Conservation (phyloP, 345 rosid genomes). For the Eucalyptus curtisii region DNA sequence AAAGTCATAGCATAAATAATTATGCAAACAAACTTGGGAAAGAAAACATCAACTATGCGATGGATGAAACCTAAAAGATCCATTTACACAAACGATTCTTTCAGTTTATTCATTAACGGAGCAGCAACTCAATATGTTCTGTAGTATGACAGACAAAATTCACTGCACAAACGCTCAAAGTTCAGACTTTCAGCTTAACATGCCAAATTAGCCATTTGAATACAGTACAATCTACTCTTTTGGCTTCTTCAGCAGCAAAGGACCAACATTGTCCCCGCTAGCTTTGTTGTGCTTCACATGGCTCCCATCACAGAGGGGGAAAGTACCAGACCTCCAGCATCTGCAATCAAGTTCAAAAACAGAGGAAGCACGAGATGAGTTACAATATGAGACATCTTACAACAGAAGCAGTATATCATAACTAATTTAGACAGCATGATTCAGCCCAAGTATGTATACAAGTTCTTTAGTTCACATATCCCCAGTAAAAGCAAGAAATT, state of each 20-base stretch:
- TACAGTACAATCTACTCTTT: background rate
- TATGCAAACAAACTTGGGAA: background rate
- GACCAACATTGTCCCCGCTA: slow-evolving; percentile 87
- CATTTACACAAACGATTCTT: background rate
- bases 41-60: background rate
- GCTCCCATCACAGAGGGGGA: slow-evolving; percentile 83
- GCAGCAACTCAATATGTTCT: background rate
- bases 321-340: slow-evolving; percentile 92
- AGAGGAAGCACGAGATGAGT: background rate
- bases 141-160: background rate
- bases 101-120: background rate
- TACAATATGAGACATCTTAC: background rate
- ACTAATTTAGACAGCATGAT: background rate
- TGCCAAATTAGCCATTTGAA: background rate
- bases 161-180: background rate
- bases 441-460: background rate
- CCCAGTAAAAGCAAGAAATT: background rate
- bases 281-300: slow-evolving; percentile 97
- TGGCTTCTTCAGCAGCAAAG: slow-evolving; percentile 52
- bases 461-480: background rate
- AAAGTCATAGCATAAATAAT: background rate
- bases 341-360: slow-evolving; percentile 12
- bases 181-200: background rate
- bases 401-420: background rate
- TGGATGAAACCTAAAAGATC: background rate